Evolutionary conservation across 768 basidiomycete genomes (phyloP).

Genomic region (Saitozyma podzolica): DNA sequence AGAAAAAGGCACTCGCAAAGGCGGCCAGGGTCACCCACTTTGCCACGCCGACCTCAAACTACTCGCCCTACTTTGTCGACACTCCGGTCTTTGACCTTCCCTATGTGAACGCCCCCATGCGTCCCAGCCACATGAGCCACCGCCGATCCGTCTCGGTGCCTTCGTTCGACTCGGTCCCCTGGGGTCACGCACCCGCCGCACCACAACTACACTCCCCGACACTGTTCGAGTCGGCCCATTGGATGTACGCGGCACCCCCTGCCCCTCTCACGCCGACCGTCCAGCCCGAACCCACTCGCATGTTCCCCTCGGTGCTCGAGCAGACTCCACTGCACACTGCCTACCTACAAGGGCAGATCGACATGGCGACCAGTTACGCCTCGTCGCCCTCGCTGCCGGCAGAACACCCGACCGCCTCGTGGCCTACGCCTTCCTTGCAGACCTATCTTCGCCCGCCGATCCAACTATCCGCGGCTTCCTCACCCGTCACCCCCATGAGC

Average conservation of each 20-base stretch:
- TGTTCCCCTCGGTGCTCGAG: conserved; percentile 43
- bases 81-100: conserved; percentile 28
- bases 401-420: conserved; percentile 4
- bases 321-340: conserved; percentile 30
- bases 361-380: conserved; percentile 2
- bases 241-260: conserved; percentile 40
- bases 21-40: conserved; percentile 18
- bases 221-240: conserved; percentile 39
- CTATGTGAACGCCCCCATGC: conserved; percentile 14
- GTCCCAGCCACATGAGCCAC: conserved; percentile 24
- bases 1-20: conserved; percentile 46
- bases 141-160: conserved; percentile 38
- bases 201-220: conserved; percentile 36
- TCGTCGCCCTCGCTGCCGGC: conserved; percentile 10
- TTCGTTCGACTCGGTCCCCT: conserved; percentile 18
- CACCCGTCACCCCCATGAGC: conserved; percentile 25
- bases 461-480: conserved; percentile 14
- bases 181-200: conserved; percentile 31
- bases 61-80: conserved; percentile 30
- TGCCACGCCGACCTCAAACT: conserved; percentile 14
- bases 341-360: conserved; percentile 18
- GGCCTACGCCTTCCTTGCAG: conserved; percentile 10
- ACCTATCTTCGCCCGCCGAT: conserved; percentile 21
- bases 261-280: conserved; percentile 10
- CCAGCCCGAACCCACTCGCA: conserved; percentile 6